Conservation (phyloP, 1,139 yeast genomes). For the Blastobotrys indianensis region DNA sequence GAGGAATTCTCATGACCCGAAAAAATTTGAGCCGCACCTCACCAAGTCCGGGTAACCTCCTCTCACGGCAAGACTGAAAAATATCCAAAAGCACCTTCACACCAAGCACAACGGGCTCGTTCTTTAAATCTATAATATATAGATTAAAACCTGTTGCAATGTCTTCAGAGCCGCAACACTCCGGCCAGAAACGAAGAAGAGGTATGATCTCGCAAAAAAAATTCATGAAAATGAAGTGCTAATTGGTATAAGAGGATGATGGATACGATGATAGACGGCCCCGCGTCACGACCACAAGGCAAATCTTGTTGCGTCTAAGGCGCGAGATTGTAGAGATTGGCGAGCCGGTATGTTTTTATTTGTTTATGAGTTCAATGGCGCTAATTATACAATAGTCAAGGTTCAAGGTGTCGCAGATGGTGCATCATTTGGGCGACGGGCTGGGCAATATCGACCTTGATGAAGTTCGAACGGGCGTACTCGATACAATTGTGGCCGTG, state of each 20-base stretch:
- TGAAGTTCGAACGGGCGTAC: slow-evolving; percentile 54
- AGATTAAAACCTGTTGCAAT: not conserved
- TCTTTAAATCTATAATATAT: not conserved
- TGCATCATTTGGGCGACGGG: slow-evolving; percentile 54
- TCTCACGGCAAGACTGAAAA: no score
- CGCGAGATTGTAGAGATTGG: slow-evolving; percentile 30
- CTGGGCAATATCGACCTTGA: slow-evolving; percentile 55
- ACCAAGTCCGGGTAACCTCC: no score
- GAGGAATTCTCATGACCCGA: no score
- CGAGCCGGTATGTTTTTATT: slow-evolving; percentile 23
- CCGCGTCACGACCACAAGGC: slow-evolving; percentile 17
- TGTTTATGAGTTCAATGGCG: not conserved
- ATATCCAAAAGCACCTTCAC: not conserved
- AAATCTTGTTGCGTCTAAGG: slow-evolving; percentile 18
- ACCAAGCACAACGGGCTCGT: not conserved
- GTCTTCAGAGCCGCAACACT: slow-evolving; percentile 1
- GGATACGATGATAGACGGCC: slow-evolving; percentile 16
- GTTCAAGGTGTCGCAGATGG: slow-evolving; percentile 27
- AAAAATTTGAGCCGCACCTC: no score
- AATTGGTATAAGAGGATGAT: slow-evolving; percentile 11
- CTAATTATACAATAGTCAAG: slow-evolving; percentile 15
- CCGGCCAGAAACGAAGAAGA: slow-evolving; percentile 12
- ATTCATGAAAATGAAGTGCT: not conserved
- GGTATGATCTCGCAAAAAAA: not conserved
- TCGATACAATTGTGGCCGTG: slow-evolving; percentile 62